Percentiles rank a stretch among this genome's conserved stretches.
phyloP scores from a whole-genome alignment of 768 basidiomycete species.

The Auriscalpium microsporum region DNA sequence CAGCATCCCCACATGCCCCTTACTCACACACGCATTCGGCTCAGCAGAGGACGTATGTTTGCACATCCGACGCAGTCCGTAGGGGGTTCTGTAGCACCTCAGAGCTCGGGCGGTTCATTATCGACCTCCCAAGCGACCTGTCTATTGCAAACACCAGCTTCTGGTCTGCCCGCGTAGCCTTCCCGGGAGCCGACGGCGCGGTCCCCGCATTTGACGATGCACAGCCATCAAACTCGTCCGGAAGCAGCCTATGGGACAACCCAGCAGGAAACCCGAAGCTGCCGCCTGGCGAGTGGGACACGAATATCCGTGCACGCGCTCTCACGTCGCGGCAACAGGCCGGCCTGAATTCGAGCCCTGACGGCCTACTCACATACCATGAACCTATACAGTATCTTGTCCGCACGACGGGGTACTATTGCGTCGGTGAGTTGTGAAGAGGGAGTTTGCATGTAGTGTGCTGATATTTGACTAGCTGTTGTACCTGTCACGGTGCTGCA shows the following conservation, averaged over 20 bases:
- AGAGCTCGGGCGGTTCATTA: slow-evolving; percentile 85
- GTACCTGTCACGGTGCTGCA: slow-evolving; percentile 81
- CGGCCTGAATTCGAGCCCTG: slow-evolving; percentile 39
- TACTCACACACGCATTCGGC: slow-evolving; percentile 13
- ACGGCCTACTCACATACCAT: slow-evolving; percentile 45
- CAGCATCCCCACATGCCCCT: not conserved
- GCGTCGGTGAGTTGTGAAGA: slow-evolving; percentile 59
- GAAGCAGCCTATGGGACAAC: slow-evolving; percentile 45
- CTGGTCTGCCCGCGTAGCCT: slow-evolving; percentile 76
- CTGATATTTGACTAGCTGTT: slow-evolving; percentile 42
- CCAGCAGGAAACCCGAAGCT: slow-evolving; percentile 52
- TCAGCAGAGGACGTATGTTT: slow-evolving; percentile 87
- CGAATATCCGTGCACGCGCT: slow-evolving; percentile 10
- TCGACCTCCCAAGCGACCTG: slow-evolving; percentile 58
- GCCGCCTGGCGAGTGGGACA: slow-evolving; percentile 35
- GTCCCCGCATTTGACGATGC: slow-evolving; percentile 17
- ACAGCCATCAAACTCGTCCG: slow-evolving; percentile 16
- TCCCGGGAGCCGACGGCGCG: slow-evolving; percentile 29
- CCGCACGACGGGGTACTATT: slow-evolving; percentile 88
- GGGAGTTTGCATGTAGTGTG: not conserved
- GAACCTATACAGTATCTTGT: slow-evolving; percentile 79
- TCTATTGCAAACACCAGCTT: slow-evolving; percentile 69
- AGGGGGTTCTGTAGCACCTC: slow-evolving; percentile 59
- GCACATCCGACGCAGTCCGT: slow-evolving; percentile 73
- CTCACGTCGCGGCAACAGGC: slow-evolving; percentile 17